These are phyloP conservation scores for Peronospora destructor DNA, from an alignment of 352 stramenopile genomes.

Conservation along the genomic window DNA sequence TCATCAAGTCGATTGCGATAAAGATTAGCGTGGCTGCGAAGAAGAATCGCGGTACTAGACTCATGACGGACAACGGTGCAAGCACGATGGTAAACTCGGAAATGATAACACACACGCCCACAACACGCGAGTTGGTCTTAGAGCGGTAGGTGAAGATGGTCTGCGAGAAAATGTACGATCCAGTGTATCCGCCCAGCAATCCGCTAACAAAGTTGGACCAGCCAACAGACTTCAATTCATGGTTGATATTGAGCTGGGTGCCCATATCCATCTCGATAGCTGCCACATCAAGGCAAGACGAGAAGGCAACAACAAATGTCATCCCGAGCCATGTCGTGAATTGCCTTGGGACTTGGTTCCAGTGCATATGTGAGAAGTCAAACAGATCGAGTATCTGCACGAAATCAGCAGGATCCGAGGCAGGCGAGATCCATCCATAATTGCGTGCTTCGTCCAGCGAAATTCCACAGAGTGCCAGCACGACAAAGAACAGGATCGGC, in stretches of 20 bases:
- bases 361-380: constrained; percentile 89
- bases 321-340: constrained; percentile 91
- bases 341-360: constrained; percentile 83
- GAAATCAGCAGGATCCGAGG: constrained; percentile 52
- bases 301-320: constrained; percentile 97
- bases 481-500: constrained; percentile 87
- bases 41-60: constrained; percentile 94
- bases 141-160: constrained; percentile 96
- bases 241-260: constrained; percentile 91
- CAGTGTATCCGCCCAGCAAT: constrained; percentile 94
- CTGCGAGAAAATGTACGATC: constrained; percentile 98
- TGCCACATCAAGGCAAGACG: constrained; percentile 94
- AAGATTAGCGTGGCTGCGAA: constrained; percentile 96
- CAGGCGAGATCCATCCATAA: constrained; percentile 86
- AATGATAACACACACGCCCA: constrained; percentile 87
- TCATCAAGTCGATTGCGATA: constrained; percentile 95
- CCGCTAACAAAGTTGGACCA: constrained; percentile 95
- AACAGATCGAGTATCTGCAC: constrained; percentile 84
- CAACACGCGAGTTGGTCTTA: constrained; percentile 84
- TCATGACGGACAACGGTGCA: constrained; percentile 91
- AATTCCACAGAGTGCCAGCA: constrained; percentile 65
- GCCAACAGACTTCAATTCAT: constrained; percentile 91
- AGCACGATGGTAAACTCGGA: constrained; percentile 86
- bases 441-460: constrained; percentile 88
- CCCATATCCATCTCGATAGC: constrained; percentile 97